Base-by-base conservation (phyloP, 257 asterid species). In the Primulina huaijiensis region DNA sequence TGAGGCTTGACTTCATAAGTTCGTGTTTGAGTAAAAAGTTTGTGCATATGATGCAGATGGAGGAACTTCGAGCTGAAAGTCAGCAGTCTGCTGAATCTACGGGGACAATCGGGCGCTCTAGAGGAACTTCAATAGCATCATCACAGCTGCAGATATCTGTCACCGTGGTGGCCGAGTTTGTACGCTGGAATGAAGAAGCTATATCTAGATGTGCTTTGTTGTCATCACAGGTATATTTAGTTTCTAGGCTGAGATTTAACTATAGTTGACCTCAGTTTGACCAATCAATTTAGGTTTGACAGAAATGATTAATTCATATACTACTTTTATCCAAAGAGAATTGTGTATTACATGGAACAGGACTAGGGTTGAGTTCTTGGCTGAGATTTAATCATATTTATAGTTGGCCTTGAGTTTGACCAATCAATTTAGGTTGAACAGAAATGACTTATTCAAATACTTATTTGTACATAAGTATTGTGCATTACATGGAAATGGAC, bases 171-270 rank as follows among this genome's bases (percentile, higher is more conserved):
- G 87, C 99, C 11, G 97, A 94, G 88, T 91, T 90, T 78, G 96
- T 89, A 65, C 95, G 96, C 55, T 94, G 99, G 99, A 94, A 94
- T 65, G 99, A 94, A 80, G 99, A 94, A 85, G 97, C 99, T 72
- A 77, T 91, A 60, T 82, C 96, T 55, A 84, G 99, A 82, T 87
- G 92, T 69, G 80, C 89, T 77, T 78, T 90, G 85, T 86, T 90
- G 79, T 86, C 95, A 53, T 75, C 91, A 59, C 96, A 87, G 97
- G 96, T 89, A 84, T 65, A 67, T 74, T 21, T 72, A 58, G 30
- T 66, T 56, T 72, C 33, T 60, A 7, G 68, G 33, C 25, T 59
- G 16, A 66, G 19, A 72, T 8, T 60, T 65, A 73, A 56, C 50
- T 19, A 27, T 69, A 25, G 73, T 31, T 29, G 25, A 56, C 60